These are phyloP conservation scores for Mucor sp. DNA, from an alignment of 371 early-diverging fungal species.

Conservation along the genomic window DNA sequence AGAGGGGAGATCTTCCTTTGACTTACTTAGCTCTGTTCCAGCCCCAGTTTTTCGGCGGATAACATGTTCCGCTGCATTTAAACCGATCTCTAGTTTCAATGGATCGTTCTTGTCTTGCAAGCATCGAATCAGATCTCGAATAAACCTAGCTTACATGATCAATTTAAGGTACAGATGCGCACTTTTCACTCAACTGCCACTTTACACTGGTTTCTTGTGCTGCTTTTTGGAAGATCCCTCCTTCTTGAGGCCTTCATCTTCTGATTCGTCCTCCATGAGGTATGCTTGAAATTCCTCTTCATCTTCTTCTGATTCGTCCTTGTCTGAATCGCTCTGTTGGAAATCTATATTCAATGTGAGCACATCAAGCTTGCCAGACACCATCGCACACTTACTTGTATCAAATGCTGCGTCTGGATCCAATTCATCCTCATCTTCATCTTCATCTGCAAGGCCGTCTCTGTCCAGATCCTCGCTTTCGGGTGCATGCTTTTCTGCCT, in stretches of 20 bases:
- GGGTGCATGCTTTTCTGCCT: not conserved
- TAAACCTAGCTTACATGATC: constrained; percentile 30
- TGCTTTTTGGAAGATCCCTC: constrained; percentile 12
- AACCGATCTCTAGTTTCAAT: constrained; percentile 43
- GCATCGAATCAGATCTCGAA: constrained; percentile 41
- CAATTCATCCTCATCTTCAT: constrained; percentile 32
- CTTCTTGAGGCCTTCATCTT: constrained; percentile 33
- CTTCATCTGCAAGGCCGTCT: constrained; percentile 13
- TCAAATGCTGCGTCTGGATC: constrained; percentile 37
- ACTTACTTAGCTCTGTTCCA: constrained; percentile 44
- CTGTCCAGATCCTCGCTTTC: not conserved
- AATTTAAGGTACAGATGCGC: not conserved
- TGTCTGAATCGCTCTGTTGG: not conserved
- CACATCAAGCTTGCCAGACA: too few relatives aligned
- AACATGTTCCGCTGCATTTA: constrained; percentile 40
- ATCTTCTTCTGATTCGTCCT: constrained; percentile 9
- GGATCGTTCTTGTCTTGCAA: constrained; percentile 44
- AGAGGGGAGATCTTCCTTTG: not conserved
- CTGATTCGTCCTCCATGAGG: constrained; percentile 53
- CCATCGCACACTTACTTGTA: not conserved
- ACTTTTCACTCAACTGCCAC: not conserved
- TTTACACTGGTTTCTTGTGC: constrained; percentile 37
- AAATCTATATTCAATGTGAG: not conserved
- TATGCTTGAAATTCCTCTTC: constrained; percentile 54
- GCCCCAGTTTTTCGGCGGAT: constrained; percentile 39